phyloP scores from a whole-genome alignment of 192 early-diverging fungal genomes.

The Hyaloraphidium curvatum region DNA sequence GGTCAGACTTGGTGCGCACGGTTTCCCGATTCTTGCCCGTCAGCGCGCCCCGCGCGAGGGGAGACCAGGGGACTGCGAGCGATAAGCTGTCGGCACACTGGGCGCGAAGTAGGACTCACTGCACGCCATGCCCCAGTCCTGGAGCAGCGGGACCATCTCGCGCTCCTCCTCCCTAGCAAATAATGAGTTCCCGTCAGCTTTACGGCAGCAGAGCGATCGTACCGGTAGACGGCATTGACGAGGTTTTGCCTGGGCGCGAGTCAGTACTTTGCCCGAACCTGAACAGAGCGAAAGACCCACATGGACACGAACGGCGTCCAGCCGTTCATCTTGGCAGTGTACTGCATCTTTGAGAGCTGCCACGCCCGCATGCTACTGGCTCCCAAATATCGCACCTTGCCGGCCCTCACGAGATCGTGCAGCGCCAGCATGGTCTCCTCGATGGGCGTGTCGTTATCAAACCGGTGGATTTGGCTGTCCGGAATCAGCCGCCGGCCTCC shows the following conservation, averaged over 20 bases:
- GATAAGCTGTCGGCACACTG: background rate
- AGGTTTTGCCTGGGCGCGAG: too few relatives aligned
- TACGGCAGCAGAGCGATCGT: too few relatives aligned
- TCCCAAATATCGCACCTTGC: conserved; percentile 40
- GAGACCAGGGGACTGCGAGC: conserved; percentile 25
- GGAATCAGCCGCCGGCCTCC: background rate
- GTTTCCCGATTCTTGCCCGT: conserved; percentile 15
- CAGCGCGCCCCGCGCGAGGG: conserved; percentile 27
- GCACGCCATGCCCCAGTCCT: conserved; percentile 10
- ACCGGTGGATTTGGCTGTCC: background rate
- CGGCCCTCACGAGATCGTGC: conserved; percentile 38
- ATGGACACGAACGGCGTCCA: conserved; percentile 29
- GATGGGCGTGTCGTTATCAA: conserved; percentile 17
- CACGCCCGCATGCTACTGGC: conserved; percentile 20
- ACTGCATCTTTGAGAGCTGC: conserved; percentile 28
- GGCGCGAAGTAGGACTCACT: background rate
- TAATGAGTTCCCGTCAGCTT: too few relatives aligned
- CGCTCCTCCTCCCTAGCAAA: conserved; percentile 38
- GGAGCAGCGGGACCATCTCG: conserved; percentile 32
- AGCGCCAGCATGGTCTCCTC: conserved; percentile 37
- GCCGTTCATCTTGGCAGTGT: conserved; percentile 23
- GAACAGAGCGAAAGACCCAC: too few relatives aligned
- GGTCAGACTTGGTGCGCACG: conserved; percentile 6
- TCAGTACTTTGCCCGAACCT: too few relatives aligned
- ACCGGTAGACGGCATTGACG: conserved; percentile 16